Conservation (phyloP, 2,329 filamentous ascomycete species). For the Daldinia sp. region DNA sequence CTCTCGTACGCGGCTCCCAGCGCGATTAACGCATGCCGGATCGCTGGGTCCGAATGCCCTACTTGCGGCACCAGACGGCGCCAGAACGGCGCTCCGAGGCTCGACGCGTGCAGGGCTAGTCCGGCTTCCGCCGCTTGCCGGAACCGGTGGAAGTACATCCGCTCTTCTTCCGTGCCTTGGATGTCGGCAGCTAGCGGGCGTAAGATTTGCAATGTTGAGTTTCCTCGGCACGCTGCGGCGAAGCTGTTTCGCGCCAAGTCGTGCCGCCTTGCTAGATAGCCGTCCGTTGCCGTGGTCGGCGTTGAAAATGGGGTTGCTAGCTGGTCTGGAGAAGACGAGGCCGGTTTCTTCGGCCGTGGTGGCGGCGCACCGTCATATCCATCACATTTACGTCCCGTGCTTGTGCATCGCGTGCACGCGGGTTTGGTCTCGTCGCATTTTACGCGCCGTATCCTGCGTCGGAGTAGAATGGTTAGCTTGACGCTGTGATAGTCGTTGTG, state of each 20-base stretch:
- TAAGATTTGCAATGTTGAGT: conserved; percentile 41
- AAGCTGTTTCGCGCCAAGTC: conserved; percentile 37
- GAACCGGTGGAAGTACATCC: conserved; percentile 49
- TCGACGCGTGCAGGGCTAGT: conserved; percentile 43
- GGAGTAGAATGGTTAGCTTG: neutral
- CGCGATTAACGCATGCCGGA: conserved; percentile 49
- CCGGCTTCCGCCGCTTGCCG: conserved; percentile 44
- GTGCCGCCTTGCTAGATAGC: conserved; percentile 13
- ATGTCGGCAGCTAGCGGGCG: conserved; percentile 50
- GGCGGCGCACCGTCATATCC: conserved; percentile 45
- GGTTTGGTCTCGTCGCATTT: conserved; percentile 50
- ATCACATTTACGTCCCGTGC: conserved; percentile 48
- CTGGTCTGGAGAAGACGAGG: neutral
- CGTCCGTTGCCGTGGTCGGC: conserved; percentile 7
- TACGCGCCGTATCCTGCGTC: conserved; percentile 47
- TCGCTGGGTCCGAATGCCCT: conserved; percentile 43
- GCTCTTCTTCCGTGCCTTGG: conserved; percentile 48
- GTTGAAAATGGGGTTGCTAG: neutral
- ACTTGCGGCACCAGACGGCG: conserved; percentile 44
- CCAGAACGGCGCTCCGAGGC: conserved; percentile 45
- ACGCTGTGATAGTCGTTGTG: neutral
- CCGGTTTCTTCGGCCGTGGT: conserved; percentile 22
- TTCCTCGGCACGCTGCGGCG: conserved; percentile 38
- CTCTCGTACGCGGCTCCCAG: conserved; percentile 46
- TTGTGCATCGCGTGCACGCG: conserved; percentile 47